Conservation (phyloP, 345 rosid species). For the Garcia nutans region DNA sequence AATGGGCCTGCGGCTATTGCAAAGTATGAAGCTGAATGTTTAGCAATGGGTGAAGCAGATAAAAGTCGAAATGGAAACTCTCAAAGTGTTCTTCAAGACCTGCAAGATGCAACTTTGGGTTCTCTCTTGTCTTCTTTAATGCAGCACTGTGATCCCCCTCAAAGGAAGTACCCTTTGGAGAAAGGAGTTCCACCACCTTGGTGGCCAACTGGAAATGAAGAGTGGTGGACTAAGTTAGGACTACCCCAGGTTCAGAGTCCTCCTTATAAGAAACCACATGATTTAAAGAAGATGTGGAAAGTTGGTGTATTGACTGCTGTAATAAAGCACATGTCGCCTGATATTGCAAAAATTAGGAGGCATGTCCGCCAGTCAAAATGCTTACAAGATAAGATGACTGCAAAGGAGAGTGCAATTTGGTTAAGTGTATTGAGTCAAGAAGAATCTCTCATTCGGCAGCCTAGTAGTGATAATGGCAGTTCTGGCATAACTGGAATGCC, state of each 20-base stretch:
- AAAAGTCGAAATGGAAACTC: constrained; percentile 52
- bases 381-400: constrained; percentile 99
- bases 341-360: constrained; percentile 88
- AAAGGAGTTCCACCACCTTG: constrained; percentile 91
- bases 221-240: constrained; percentile 88
- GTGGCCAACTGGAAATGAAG: constrained; percentile 97
- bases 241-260: constrained; percentile 63
- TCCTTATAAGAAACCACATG: constrained; percentile 93
- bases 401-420: constrained; percentile 99
- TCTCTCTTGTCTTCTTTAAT: constrained; percentile 90
- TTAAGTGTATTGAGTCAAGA: constrained; percentile 81
- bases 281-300: constrained; percentile 98
- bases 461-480: constrained; percentile 79
- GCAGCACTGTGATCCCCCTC: constrained; percentile 99
- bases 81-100: constrained; percentile 73
- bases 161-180: constrained; percentile 91
- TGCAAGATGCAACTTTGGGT: constrained; percentile 99
- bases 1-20: constrained; percentile 94
- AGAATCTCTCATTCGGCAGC: constrained; percentile 74
- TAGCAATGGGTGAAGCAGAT: constrained; percentile 61
- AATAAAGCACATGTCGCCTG: constrained; percentile 96
- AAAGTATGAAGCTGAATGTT: constrained; percentile 76
- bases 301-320: constrained; percentile 96
- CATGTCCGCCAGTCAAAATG: constrained; percentile 95
- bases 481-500: constrained; percentile 76